phyloP scores from a whole-genome alignment of 2,329 filamentous ascomycete species.

The Talaromyces sp. region DNA sequence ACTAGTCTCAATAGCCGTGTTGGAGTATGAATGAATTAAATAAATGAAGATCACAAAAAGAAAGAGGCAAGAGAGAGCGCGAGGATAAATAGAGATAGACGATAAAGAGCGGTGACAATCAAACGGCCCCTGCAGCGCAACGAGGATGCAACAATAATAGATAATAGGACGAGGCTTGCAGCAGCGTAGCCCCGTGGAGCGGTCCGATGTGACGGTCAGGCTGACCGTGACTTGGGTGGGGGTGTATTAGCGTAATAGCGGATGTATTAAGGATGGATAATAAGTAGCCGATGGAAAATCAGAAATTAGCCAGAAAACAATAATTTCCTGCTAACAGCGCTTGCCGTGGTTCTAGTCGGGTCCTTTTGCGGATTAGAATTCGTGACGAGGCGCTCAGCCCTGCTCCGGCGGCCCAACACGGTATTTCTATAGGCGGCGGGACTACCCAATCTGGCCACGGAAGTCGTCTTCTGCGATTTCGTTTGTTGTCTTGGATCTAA shows the following conservation, averaged over 20 bases:
- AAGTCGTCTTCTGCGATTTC: not conserved
- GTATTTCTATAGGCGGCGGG: not conserved
- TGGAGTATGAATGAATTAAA: not conserved
- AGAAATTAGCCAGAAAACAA: not conserved
- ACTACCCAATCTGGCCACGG: not conserved
- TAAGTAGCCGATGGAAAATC: not conserved
- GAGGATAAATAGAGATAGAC: not conserved
- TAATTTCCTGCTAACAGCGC: slow-evolving; percentile 2
- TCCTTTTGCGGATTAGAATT: not conserved
- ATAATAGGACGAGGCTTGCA: slow-evolving; percentile 10
- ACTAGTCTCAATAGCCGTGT: not conserved
- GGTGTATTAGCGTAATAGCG: not conserved
- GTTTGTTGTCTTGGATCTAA: not conserved
- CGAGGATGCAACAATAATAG: slow-evolving; percentile 11
- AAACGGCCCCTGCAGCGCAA: slow-evolving; percentile 13
- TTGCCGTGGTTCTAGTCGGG: slow-evolving; percentile 13
- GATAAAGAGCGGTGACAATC: slow-evolving; percentile 15
- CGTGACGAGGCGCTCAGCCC: slow-evolving; percentile 3
- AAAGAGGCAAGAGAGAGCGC: not conserved
- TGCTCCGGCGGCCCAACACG: slow-evolving; percentile 2
- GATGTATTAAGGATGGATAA: not conserved
- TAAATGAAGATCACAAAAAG: not conserved
- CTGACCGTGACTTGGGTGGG: not conserved
- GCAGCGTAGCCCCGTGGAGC: slow-evolving; percentile 7
- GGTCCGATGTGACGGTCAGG: slow-evolving; percentile 17